Evolutionary conservation across 129 eudicot genomes (phyloP).

Genomic region (Flaveria robusta): DNA sequence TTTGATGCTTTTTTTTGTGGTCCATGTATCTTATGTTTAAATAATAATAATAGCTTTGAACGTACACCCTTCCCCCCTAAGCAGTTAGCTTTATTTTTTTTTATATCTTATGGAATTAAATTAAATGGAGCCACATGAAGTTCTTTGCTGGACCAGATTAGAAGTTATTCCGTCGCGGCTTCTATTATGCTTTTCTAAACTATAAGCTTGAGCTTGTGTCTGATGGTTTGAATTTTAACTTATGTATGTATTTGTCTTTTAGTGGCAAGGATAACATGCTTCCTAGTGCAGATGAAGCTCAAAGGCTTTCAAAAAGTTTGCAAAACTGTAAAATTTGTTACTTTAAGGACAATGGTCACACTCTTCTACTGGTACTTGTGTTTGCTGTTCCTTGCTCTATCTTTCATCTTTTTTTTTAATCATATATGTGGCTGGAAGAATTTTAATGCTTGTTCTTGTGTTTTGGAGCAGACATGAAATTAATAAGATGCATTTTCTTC

Average conservation of each 20-base stretch:
- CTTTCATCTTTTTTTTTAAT: constrained; percentile 3
- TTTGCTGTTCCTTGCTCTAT: background rate
- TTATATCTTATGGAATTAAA: background rate
- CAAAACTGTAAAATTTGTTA: constrained; percentile 62
- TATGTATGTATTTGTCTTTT: constrained; percentile 28
- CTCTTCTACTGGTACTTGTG: constrained; percentile 67
- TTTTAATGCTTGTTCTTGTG: constrained; percentile 5
- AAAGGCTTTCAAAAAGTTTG: constrained; percentile 54
- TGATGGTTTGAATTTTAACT: constrained; percentile 9
- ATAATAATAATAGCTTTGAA: too few species aligned
- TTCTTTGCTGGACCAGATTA: background rate
- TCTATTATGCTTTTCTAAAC: background rate
- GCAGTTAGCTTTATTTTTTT: background rate
- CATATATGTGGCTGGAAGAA: too few species aligned
- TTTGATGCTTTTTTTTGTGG: constrained; percentile 24
- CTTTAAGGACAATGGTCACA: constrained; percentile 78
- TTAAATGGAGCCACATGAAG: background rate
- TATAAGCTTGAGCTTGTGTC: background rate
- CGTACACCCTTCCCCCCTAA: background rate
- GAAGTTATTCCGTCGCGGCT: background rate
- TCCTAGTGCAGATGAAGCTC: constrained; percentile 76
- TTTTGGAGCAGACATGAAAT: constrained; percentile 6
- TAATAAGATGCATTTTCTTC: background rate
- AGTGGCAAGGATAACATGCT: constrained; percentile 90
- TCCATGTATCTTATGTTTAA: too few species aligned